These are phyloP conservation scores for Elsinoe fawcettii DNA, from an alignment of 2,329 filamentous ascomycete genomes.

Conservation along the genomic window DNA sequence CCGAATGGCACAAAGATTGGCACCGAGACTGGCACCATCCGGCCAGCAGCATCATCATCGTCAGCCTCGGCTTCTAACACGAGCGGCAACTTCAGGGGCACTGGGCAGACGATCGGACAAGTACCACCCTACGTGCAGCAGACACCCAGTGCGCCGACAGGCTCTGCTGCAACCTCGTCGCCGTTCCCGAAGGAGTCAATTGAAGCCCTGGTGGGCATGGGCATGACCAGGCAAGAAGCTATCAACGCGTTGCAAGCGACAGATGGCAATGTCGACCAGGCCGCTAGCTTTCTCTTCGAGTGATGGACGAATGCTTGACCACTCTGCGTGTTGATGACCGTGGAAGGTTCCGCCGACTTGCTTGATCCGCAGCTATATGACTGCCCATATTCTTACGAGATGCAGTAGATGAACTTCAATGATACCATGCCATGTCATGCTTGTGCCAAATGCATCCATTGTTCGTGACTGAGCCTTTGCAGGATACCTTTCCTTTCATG, in stretches of 20 bases:
- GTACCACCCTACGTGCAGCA: conserved; percentile 15
- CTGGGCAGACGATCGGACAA: conserved; percentile 27
- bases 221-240: conserved; percentile 68
- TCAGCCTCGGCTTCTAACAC: conserved; percentile 25
- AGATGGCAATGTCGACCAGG: conserved; percentile 77
- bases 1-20: conserved; percentile 86
- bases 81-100: conserved; percentile 25
- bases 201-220: conserved; percentile 67
- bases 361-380: background rate
- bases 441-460: background rate
- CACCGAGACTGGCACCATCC: conserved; percentile 69
- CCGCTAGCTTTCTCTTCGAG: conserved; percentile 68
- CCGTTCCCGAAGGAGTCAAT: conserved; percentile 58
- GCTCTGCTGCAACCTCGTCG: conserved; percentile 19
- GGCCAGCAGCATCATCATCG: conserved; percentile 38
- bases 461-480: too few species aligned
- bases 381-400: background rate
- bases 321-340: too few species aligned
- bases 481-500: too few species aligned
- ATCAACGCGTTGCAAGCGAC: conserved; percentile 74
- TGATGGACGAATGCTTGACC: too few species aligned
- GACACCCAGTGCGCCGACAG: conserved; percentile 17
- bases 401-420: conserved; percentile 1
- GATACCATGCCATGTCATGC: conserved; percentile 1
- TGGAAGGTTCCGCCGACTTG: background rate